Evolutionary conservation across 495 filamentous ascomycete species (phyloP).

Genomic region (Glutinoglossum americanum): DNA sequence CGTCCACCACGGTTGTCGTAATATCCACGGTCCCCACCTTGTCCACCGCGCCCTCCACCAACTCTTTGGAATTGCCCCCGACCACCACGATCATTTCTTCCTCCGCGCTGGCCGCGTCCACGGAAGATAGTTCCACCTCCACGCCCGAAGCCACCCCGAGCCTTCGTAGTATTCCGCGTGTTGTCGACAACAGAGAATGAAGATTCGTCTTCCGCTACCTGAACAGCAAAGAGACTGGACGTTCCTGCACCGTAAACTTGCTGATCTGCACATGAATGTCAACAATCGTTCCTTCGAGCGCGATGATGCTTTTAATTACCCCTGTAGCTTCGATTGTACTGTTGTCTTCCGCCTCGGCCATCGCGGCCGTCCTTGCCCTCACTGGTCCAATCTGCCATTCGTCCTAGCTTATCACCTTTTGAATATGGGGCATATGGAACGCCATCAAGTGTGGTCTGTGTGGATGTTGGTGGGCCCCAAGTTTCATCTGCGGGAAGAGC

Average conservation of each 20-base stretch:
- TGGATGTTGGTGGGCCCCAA: conserved; percentile 70
- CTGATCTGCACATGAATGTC: conserved; percentile 38
- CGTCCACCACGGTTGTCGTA: conserved; percentile 34
- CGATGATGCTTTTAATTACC: conserved; percentile 28
- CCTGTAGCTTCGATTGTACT: conserved; percentile 81
- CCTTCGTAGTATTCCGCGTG: conserved; percentile 60
- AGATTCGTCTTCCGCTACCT: conserved; percentile 83
- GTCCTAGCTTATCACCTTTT: conserved; percentile 93
- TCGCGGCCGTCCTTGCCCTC: conserved; percentile 71
- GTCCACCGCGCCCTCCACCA: conserved; percentile 29
- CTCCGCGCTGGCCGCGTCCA: conserved; percentile 62
- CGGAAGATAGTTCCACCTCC: conserved; percentile 75
- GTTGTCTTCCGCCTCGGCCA: conserved; percentile 54
- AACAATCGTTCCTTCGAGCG: conserved; percentile 5
- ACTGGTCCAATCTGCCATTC: conserved; percentile 97
- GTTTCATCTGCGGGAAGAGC: conserved; percentile 40
- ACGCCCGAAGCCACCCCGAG: conserved; percentile 68
- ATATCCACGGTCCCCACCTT: conserved; percentile 32
- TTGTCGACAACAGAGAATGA: conserved; percentile 97
- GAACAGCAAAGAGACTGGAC: conserved; percentile 68
- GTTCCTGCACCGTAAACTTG: conserved; percentile 89
- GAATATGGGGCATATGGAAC: conserved; percentile 95
- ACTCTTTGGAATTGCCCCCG: conserved; percentile 45
- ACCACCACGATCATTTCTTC: conserved; percentile 28
- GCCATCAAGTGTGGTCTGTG: conserved; percentile 71